These are phyloP conservation scores for Metschnikowia sp. DNA, from an alignment of 805 yeast genomes.

Conservation along the genomic window DNA sequence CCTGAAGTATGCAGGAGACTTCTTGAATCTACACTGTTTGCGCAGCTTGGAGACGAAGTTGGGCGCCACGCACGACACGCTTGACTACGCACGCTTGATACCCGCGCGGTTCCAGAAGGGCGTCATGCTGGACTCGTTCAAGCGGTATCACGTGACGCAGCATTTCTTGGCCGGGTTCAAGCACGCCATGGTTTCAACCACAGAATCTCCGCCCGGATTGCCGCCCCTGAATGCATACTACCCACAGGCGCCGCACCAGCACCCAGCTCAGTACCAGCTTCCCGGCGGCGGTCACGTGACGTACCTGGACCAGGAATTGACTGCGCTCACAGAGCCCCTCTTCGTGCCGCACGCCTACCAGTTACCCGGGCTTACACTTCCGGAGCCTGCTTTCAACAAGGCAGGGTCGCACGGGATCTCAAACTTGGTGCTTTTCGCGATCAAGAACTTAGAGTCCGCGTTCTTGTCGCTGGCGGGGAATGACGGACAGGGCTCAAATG, in stretches of 20 bases:
- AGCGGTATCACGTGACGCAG: conserved; percentile 35
- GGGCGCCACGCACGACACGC: conserved; percentile 18
- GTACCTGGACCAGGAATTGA: conserved; percentile 41
- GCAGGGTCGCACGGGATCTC: conserved; percentile 49
- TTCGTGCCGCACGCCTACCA: conserved; percentile 60
- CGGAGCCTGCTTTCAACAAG: conserved; percentile 39
- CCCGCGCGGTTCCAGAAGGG: conserved; percentile 8
- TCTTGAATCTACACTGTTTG: conserved; percentile 61
- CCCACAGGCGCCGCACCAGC: conserved; percentile 23
- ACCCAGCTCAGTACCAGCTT: conserved; percentile 45
- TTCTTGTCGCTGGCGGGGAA: conserved; percentile 26
- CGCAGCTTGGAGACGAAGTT: conserved; percentile 38
- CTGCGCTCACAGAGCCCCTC: conserved; percentile 59
- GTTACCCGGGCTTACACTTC: conserved; percentile 33
- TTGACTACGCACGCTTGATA: conserved; percentile 16
- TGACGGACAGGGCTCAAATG: conserved; percentile 22
- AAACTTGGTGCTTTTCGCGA: conserved; percentile 32
- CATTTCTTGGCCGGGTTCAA: conserved; percentile 37
- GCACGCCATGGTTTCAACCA: conserved; percentile 25
- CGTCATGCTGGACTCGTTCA: conserved; percentile 26
- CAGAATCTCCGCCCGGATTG: conserved; percentile 20
- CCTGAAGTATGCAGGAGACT: conserved; percentile 82
- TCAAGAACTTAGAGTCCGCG: conserved; percentile 34
- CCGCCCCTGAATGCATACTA: conserved; percentile 15
- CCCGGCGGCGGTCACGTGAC: conserved; percentile 49